Base-by-base conservation (phyloP, 257 asterid species). In the Plantago major region DNA sequence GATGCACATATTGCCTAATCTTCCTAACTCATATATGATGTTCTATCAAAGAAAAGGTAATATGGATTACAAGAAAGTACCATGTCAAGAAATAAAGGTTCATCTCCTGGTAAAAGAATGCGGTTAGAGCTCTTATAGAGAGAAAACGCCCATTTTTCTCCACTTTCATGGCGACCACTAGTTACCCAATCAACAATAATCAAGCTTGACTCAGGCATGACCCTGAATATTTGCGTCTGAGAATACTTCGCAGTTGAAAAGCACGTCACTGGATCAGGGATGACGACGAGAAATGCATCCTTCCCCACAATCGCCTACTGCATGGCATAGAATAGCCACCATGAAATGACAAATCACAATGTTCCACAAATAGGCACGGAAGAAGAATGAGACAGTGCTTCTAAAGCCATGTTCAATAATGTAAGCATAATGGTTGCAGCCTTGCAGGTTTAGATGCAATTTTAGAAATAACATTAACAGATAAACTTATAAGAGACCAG, bases 201-300 rank as follows among this genome's bases (percentile, higher is more conserved):
- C 88, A 93, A 77, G 78, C 76, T 89, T 7, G 99, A 93, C 33
- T 77, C 79, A 11, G 84, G 64, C 38, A 19, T 64, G 57, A 89
- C 75, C 54, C 59, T 83, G 79, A 89, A 93, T 42, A 66, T 84
- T 69, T 93, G 99, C 61, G 59, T 81, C 52, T 93, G 99, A 64
- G 85, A 81, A 69, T 89, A 89, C 70, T 60, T 82, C 56, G 99
- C 93, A n/a, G 91, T 84, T 49, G 97, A 79, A 72, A 89, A 93
- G 74, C 99, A 93, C 19, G 99, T 93, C 49, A 93, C 99, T 19
- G 99, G 99, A 73, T 93, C 99, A 30, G 99, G 99, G 64, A 89
- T 80, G 46, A 89, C 82, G 30, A 76, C 99, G 77, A 93, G 69
- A 63, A 93, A 85, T 12, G 94, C 87, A 48, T 79, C 77, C 18